A percentile compares a stretch with the other conserved stretches of the same genome.
Evolutionary conservation across 305 asterid genomes (phyloP).

Genomic region (Fraxinus dipetala): DNA sequence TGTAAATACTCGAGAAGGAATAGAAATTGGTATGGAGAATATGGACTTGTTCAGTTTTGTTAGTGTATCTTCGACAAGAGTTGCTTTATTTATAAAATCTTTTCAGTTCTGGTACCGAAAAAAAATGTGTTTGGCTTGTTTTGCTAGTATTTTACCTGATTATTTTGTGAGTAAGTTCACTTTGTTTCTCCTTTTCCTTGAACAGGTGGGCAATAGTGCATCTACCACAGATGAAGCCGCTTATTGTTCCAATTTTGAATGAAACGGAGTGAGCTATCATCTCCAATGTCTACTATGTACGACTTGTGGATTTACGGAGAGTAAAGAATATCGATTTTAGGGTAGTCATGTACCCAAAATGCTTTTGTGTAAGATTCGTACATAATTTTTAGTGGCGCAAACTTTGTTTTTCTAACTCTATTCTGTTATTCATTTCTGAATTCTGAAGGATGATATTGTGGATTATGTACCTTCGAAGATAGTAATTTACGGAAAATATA

Average conservation of each 20-base stretch:
- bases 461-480: background rate
- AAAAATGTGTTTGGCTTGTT: background rate
- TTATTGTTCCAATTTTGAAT: background rate
- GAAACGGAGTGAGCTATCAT: background rate
- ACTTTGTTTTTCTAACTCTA: background rate
- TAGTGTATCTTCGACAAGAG: background rate
- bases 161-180: background rate
- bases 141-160: background rate
- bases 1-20: background rate
- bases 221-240: background rate
- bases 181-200: background rate
- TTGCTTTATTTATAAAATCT: background rate
- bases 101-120: background rate
- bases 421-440: background rate
- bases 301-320: background rate
- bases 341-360: background rate
- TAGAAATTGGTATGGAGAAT: background rate
- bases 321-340: background rate
- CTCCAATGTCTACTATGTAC: background rate
- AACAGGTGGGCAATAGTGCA: background rate
- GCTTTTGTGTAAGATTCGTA: background rate
- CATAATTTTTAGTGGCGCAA: background rate
- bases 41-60: background rate
- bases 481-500: background rate
- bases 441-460: background rate